These are phyloP conservation scores for Fomes fomentarius DNA, from an alignment of 1,284 basidiomycete genomes.

Conservation along the genomic window DNA sequence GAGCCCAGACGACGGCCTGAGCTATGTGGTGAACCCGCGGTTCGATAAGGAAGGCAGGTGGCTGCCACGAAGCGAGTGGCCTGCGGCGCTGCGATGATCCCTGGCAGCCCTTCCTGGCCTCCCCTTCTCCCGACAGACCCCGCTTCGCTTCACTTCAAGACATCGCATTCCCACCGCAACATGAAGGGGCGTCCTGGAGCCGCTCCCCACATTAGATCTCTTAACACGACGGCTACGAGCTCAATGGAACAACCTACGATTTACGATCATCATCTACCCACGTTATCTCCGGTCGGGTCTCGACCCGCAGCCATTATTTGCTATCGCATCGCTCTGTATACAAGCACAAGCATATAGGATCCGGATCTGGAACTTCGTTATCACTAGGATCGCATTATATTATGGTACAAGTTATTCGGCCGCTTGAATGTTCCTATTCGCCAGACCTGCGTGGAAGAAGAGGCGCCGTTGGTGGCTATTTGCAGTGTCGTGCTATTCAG, in stretches of 20 bases:
- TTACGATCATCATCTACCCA: background rate
- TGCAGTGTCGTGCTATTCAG: no score
- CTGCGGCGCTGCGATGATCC: constrained; percentile 51
- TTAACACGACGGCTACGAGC: background rate
- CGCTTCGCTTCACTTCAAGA: background rate
- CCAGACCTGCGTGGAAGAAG: no score
- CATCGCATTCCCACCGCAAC: no score
- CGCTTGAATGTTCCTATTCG: no score
- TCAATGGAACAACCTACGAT: background rate
- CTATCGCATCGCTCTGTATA: background rate
- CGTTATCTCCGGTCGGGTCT: background rate
- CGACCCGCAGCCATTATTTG: background rate
- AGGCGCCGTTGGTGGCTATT: no score
- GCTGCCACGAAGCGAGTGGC: constrained; percentile 73
- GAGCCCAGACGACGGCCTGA: constrained; percentile 60
- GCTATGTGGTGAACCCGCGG: constrained; percentile 72
- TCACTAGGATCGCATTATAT: background rate
- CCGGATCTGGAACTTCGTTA: background rate
- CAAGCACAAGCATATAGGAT: background rate
- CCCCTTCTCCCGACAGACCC: background rate
- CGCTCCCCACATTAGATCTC: background rate
- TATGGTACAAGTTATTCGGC: no score
- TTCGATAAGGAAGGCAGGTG: constrained; percentile 73
- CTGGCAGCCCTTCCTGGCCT: background rate
- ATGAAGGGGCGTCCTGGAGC: background rate